Evolutionary conservation across 1,284 basidiomycete genomes (phyloP).

Genomic region (Irpex rosettiformis): DNA sequence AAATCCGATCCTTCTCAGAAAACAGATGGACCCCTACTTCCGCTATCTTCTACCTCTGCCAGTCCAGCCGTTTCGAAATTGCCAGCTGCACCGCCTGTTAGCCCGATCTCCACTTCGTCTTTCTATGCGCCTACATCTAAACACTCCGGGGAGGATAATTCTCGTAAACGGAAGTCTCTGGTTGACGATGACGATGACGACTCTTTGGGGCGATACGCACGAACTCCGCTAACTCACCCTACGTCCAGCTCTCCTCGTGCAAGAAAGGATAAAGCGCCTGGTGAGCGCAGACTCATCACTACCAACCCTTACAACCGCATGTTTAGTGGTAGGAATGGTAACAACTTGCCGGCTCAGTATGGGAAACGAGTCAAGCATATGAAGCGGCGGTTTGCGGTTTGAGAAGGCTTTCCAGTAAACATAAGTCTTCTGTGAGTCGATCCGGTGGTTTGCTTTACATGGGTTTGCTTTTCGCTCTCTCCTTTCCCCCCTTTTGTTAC

Average conservation of each 20-base stretch:
- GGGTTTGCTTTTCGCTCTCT: too few relatives aligned
- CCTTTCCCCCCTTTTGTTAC: too few relatives aligned
- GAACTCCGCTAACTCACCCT: slow-evolving; percentile 4
- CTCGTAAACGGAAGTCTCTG: slow-evolving; percentile 3
- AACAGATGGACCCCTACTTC: slow-evolving; percentile 2
- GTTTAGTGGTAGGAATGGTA: background rate
- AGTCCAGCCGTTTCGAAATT: background rate
- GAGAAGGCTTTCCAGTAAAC: too few relatives aligned
- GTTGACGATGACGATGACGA: background rate
- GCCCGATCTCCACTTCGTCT: slow-evolving; percentile 6
- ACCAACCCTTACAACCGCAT: slow-evolving; percentile 5
- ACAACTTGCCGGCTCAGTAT: background rate
- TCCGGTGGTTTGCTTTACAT: too few relatives aligned
- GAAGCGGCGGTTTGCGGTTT: background rate
- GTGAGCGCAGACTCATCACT: background rate
- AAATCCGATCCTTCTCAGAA: slow-evolving; percentile 17
- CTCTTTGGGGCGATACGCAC: slow-evolving; percentile 7
- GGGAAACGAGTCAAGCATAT: background rate
- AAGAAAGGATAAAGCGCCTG: background rate
- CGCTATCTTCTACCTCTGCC: background rate
- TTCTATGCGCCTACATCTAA: slow-evolving; percentile 6
- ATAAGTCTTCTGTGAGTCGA: too few relatives aligned
- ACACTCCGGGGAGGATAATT: background rate
- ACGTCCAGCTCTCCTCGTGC: background rate
- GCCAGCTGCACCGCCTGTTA: background rate